Evolutionary conservation across 352 stramenopile species (phyloP).

Genomic region (Blastocystis sp.): DNA sequence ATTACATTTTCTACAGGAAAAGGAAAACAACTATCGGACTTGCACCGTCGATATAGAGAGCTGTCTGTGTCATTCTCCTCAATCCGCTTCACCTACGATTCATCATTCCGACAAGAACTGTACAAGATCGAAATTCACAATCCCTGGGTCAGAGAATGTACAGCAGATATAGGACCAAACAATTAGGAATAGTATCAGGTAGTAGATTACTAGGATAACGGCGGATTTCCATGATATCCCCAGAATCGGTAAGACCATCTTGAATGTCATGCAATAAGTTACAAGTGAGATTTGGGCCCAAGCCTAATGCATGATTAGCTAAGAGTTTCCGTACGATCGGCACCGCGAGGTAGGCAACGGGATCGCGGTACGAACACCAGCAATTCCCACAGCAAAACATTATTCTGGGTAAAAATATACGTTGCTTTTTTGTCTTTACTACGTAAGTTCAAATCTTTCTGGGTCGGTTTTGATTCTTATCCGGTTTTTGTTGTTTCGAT

Average conservation of each 20-base stretch:
- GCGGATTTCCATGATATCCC: background rate
- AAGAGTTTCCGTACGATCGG: background rate
- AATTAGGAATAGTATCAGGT: slow-evolving; percentile 6
- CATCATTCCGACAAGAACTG: background rate
- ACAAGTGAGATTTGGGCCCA: slow-evolving; percentile 33
- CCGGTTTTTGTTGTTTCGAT: background rate
- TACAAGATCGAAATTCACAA: slow-evolving; percentile 19
- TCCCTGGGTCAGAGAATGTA: background rate
- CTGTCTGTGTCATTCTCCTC: background rate
- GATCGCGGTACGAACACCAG: slow-evolving; percentile 48
- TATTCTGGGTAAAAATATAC: background rate
- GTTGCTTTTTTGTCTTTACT: background rate
- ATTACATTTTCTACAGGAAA: slow-evolving; percentile 62
- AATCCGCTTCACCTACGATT: background rate
- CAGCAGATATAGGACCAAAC: slow-evolving; percentile 2
- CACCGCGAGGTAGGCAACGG: slow-evolving; percentile 21
- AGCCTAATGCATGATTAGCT: background rate
- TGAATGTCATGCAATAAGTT: slow-evolving; percentile 45
- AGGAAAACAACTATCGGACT: background rate
- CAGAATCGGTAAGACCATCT: slow-evolving; percentile 28
- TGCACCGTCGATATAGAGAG: background rate
- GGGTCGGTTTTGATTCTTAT: background rate
- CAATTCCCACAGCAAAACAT: slow-evolving; percentile 40
- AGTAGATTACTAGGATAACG: slow-evolving; percentile 20
- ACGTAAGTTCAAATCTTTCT: background rate